These are phyloP conservation scores for Setaria viridis DNA, from an alignment of 202 grass and related monocot species.

Conservation along the genomic window DNA sequence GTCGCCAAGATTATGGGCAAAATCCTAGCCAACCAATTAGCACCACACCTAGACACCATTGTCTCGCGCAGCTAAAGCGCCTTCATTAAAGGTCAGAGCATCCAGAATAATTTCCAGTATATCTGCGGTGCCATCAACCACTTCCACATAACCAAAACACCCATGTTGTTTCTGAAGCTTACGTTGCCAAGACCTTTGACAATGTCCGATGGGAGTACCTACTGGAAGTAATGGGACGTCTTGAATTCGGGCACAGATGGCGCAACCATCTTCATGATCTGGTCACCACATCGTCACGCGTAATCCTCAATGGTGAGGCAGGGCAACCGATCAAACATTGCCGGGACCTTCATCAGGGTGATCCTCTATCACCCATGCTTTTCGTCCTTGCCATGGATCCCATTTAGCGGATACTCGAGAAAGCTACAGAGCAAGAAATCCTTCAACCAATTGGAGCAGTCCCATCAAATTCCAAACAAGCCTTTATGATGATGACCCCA, in stretches of 20 bases:
- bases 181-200: not conserved
- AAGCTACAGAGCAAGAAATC: not conserved
- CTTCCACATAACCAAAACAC: too few relatives aligned
- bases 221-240: not conserved
- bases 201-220: not conserved
- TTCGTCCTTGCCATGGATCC: not conserved
- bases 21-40: too few relatives aligned
- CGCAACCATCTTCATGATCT: not conserved
- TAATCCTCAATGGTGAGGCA: fast-evolving
- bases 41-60: too few relatives aligned
- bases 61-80: too few relatives aligned
- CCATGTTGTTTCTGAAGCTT: too few relatives aligned
- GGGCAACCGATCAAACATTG: not conserved
- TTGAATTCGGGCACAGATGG: not conserved
- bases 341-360: fast-evolving
- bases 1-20: too few relatives aligned
- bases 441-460: not conserved
- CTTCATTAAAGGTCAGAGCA: too few relatives aligned
- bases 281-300: not conserved
- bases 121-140: too few relatives aligned
- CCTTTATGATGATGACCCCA: not conserved
- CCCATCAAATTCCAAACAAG: not conserved
- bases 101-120: not conserved
- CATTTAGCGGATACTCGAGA: fast-evolving
- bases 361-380: not conserved